Evolutionary conservation across 1,284 basidiomycete species (phyloP), one percentile per base, ranked within the genome.

Genomic region (Athelia psychrophila): DNA sequence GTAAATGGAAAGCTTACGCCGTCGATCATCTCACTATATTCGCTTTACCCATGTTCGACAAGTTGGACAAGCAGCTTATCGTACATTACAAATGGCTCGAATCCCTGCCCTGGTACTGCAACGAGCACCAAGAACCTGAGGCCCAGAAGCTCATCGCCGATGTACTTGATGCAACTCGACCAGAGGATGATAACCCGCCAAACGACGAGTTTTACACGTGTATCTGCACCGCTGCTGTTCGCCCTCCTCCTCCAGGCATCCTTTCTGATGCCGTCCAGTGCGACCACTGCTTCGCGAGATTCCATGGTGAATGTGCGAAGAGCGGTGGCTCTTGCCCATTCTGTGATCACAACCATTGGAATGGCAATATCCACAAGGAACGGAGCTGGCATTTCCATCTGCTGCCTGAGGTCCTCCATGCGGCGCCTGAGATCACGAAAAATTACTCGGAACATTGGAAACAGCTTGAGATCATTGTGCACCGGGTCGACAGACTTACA

Each of bases 321-420:
- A 90, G 86, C 57, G 89, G 89, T n/a, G 89, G 89, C 33, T 92
- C 89, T 8, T 92, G 89, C 63, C 89, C 90, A 0, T 92, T 92
- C 73, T 92, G 89, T 59, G 89, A 92, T 57, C 88, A 91, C 59
- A 86, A 90, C 57, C 90, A 92, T 59, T 92, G 89, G 89, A 89
- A 92, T 59, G 89, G 89, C 24, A 78, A 84, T 6, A 84, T 91
- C 51, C 81, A 83, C 64, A 91, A 90, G 65, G 80, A 87, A 54
- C 82, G 90, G 47, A 87, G 75, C 58, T 92, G 83, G 80, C 88
- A 91, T 62, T 91, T 87, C 69, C 86, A 81, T 63, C 88, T 81
- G 66, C 76, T 92, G 30, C 85, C 88, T 2, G 75, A 78, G 19
- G 80, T 89, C 50, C 76, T 90, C 22, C 62, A 78, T 22, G 77